phyloP scores from a whole-genome alignment of 352 stramenopile genomes.

The Globisporangium megalacanthum region DNA sequence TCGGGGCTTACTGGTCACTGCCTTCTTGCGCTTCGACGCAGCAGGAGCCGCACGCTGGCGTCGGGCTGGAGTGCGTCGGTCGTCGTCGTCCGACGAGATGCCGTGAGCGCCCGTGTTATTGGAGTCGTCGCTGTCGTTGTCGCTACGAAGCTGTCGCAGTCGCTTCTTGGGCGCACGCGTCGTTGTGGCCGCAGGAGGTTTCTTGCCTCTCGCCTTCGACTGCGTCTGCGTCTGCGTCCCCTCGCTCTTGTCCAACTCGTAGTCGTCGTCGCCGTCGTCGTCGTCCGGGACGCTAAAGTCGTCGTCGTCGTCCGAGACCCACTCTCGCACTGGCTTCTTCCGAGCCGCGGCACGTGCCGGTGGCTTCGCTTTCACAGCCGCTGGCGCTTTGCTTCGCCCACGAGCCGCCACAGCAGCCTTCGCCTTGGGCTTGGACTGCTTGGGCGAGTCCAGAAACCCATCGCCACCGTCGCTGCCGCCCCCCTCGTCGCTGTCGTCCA shows the following conservation, averaged over 20 bases:
- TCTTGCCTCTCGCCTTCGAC: slow-evolving; percentile 11
- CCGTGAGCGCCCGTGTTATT: slow-evolving; percentile 18
- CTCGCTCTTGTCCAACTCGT: slow-evolving; percentile 34
- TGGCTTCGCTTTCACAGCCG: slow-evolving; percentile 2
- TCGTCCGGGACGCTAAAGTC: slow-evolving; percentile 20
- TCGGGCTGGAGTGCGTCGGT: not conserved
- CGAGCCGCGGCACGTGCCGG: slow-evolving; percentile 15
- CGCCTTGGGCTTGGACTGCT: slow-evolving; percentile 2
- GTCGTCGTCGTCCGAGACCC: slow-evolving; percentile 41
- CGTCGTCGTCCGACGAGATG: slow-evolving; percentile 6
- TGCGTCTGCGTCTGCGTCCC: slow-evolving; percentile 24
- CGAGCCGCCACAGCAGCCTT: slow-evolving; percentile 11
- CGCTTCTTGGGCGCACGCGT: slow-evolving; percentile 27
- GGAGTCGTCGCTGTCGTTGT: slow-evolving; percentile 24
- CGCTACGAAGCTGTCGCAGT: slow-evolving; percentile 26
- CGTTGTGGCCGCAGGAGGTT: slow-evolving; percentile 4
- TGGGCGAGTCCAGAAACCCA: slow-evolving; percentile 4
- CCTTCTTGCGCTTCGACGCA: slow-evolving; percentile 5
- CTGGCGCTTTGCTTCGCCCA: slow-evolving; percentile 15
- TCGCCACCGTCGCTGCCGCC: slow-evolving; percentile 6
- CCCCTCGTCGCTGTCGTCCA: slow-evolving; percentile 14
- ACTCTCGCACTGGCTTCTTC: slow-evolving; percentile 17
- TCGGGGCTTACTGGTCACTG: slow-evolving; percentile 10
- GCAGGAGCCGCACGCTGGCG: slow-evolving; percentile 8
- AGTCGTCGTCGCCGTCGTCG: slow-evolving; percentile 64